Percentiles rank a stretch among this genome's conserved stretches.
Conservation (phyloP, 192 early-diverging fungal species). For the Entomortierella chlamydospora region DNA sequence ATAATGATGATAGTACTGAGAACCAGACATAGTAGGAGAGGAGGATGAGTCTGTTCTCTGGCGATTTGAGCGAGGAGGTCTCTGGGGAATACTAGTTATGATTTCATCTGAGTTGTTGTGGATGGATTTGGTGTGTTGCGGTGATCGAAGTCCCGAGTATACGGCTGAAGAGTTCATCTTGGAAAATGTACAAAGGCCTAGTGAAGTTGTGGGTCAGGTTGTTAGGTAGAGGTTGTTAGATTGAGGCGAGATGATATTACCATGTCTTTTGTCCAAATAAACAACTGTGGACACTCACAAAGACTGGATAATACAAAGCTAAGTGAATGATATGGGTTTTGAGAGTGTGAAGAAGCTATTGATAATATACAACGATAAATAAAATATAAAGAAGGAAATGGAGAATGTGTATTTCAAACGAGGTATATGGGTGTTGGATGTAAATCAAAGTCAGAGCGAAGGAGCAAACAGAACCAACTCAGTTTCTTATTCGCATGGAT, state of each 20-base stretch:
- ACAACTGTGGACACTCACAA: background rate
- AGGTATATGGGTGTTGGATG: no score
- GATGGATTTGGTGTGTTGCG: conserved; percentile 25
- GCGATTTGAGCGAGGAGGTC: conserved; percentile 33
- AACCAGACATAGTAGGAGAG: conserved; percentile 25
- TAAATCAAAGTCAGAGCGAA: no score
- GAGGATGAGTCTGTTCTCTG: conserved; percentile 28
- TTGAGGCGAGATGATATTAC: no score
- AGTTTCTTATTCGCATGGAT: background rate
- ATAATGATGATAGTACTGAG: conserved; percentile 50
- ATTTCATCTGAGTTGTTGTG: conserved; percentile 47
- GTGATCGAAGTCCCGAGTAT: conserved; percentile 21
- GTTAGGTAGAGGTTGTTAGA: background rate
- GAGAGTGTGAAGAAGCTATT: no score
- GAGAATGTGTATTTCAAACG: no score
- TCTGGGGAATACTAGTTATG: conserved; percentile 15
- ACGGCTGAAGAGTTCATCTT: conserved; percentile 19
- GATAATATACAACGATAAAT: no score
- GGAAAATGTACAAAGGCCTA: background rate
- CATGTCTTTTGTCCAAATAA: no score
- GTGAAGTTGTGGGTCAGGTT: background rate
- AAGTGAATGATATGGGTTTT: background rate
- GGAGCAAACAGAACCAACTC: background rate
- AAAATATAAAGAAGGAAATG: no score
- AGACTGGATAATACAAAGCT: background rate